These are phyloP conservation scores for Fraxinus xanthoxyloides DNA, from an alignment of 305 asterid species.

Conservation along the genomic window DNA sequence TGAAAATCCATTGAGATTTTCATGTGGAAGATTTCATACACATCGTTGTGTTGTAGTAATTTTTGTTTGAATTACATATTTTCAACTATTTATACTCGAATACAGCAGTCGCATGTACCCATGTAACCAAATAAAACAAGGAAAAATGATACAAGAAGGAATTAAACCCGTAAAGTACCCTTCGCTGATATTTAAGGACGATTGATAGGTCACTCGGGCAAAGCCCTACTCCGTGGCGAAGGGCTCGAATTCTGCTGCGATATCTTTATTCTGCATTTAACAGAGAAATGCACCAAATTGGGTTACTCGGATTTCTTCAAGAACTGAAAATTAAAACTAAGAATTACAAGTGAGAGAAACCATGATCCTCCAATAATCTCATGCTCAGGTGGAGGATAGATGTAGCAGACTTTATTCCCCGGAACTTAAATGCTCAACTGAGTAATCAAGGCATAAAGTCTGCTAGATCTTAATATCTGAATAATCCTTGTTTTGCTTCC, in stretches of 20 bases:
- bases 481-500: neutral
- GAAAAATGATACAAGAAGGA: neutral
- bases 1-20: neutral
- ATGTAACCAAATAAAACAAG: neutral
- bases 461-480: neutral
- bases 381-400: neutral
- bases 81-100: neutral
- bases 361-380: neutral
- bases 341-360: neutral
- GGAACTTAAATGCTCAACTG: neutral
- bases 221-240: neutral
- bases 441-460: neutral
- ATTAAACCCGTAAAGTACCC: neutral
- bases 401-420: neutral
- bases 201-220: neutral
- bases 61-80: neutral
- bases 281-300: neutral
- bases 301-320: neutral
- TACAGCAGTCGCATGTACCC: neutral
- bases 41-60: neutral
- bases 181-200: neutral
- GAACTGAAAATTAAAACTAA: neutral
- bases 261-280: neutral
- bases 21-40: neutral
- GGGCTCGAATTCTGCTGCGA: neutral